These are phyloP conservation scores for Gelatoporia subvermispora DNA, from an alignment of 768 basidiomycete species.

Conservation along the genomic window DNA sequence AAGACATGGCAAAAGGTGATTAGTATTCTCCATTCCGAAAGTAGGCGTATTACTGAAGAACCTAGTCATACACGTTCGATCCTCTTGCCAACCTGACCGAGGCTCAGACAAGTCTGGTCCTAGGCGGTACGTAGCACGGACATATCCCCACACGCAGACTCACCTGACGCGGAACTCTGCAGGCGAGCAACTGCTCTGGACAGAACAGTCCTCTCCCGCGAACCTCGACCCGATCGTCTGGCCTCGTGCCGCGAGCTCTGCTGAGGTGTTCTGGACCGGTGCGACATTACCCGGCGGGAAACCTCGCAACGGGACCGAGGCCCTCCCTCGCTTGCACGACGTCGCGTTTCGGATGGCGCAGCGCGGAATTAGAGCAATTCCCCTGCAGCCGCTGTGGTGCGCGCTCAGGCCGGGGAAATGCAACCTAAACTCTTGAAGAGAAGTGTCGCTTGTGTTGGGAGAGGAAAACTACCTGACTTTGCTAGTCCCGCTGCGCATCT, in stretches of 20 bases:
- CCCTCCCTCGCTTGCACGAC: slow-evolving; percentile 65
- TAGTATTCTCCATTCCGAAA: not conserved
- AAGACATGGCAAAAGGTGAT: slow-evolving; percentile 73
- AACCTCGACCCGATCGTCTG: slow-evolving; percentile 68
- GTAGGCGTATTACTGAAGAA: not conserved
- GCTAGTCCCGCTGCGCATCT: too few relatives aligned
- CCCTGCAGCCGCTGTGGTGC: slow-evolving; percentile 71
- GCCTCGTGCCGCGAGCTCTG: slow-evolving; percentile 68
- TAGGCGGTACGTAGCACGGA: slow-evolving; percentile 49
- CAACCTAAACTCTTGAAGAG: slow-evolving; percentile 7
- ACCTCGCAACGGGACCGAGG: slow-evolving; percentile 29
- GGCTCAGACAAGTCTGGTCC: slow-evolving; percentile 47
- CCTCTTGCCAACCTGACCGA: slow-evolving; percentile 52
- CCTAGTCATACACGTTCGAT: slow-evolving; percentile 64
- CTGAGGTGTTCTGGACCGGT: slow-evolving; percentile 78
- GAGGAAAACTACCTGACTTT: too few relatives aligned
- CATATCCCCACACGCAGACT: not conserved
- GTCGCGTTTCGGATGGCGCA: slow-evolving; percentile 55
- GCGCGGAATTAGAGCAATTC: slow-evolving; percentile 54
- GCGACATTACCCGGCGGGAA: slow-evolving; percentile 13
- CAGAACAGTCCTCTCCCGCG: slow-evolving; percentile 64
- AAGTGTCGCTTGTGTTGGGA: too few relatives aligned
- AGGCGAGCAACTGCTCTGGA: slow-evolving; percentile 70
- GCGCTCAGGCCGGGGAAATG: slow-evolving; percentile 57
- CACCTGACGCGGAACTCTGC: not conserved